Base-by-base conservation (phyloP, 208 protist species). In the Chromosphaera perkinsii region DNA sequence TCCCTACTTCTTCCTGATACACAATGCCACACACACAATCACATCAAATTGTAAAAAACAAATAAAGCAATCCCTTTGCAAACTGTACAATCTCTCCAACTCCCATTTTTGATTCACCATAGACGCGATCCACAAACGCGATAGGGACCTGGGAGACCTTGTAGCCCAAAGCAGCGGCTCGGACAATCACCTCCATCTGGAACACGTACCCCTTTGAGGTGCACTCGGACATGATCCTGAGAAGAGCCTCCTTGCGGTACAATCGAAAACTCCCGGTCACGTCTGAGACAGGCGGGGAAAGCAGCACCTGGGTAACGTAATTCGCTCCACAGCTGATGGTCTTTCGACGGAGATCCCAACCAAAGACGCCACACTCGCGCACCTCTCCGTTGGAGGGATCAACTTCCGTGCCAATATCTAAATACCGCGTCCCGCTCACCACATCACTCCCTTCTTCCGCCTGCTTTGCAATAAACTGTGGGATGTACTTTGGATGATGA, bases 101-200 rank as follows among this genome's bases (percentile, higher is more conserved):
- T 24, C 76, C 76, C 2, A 88, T 51, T 51, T 88, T 87, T 5
- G 71, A 78, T 10, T 74, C 59, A 54, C 83, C 83, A 66, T 73
- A 88, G 29, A 85, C 51, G 32, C 83, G 64, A 48, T 88, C 83
- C 39, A 83, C 77, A 66, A 85, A 85, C 12, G 48, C 59, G 69
- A 85, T 85, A 0, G 79, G 79, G 3, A 85, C 77, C 63, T 66
- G 24, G 31, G 36, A 79, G 56, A 88, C 74, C 22, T 48, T 64
- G 45, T 69, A 80, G 29, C 72, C 75, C 1, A 72, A 47, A 33
- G 60, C 32, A 27, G 69, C 54, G 20, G 84, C 80, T 24, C 83
- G 37, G 3, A 82, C 69, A 31, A 87, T 81, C 51, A 88, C 87
- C 58, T 87, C 84, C 73, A 88, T 84, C 60, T 88, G 84, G 63